Base-by-base conservation (phyloP, 1,284 basidiomycete genomes). In the Volvariella surrecta region DNA sequence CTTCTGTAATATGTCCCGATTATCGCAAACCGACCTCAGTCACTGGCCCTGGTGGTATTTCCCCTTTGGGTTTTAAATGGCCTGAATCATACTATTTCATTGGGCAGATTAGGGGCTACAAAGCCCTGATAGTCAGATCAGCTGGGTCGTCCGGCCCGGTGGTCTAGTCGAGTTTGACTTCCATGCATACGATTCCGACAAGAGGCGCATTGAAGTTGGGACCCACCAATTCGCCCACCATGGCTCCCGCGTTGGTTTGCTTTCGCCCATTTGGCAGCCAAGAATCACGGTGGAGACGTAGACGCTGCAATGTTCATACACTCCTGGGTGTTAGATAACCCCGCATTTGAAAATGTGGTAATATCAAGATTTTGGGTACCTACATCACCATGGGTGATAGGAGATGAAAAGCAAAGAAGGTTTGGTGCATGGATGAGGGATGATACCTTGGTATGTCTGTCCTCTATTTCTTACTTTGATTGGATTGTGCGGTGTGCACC, bases 121-220 rank as follows among this genome's bases (percentile, higher is more conserved):
- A 66, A 9, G 64, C 59, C 16, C 61, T 88, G 45, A 71, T 88
- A 47, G 69, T 58, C 79, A 87, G 46, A 78, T 84, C 39, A 67
- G 71, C 34, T 73, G 71, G 45, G 73, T 79, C 32, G 67, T 89
- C 40, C 74, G 82, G 38, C 82, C 84, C 2, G 75, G 76, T 22
- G 85, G 85, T 24, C 66, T 88, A 34, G 56, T 85, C 47, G 70
- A 89, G 59, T 81, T 77, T 54, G 82, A 83, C 46, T 88, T 84
- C 54, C 59, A 64, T 45, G 62, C 74, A 8, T 79, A 83, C 52
- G 78, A 76, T 48, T 50, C 50, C 15, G 59, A 79, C 46, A 68
- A 69, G 45, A 56, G 57, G 32, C 67, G 64, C 2, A 61, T 81
- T 37, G 55, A 71, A 11, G 53, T 67, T 3, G 59, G 64, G 15